A percentile compares a stretch with the other conserved stretches of the same genome.
Evolutionary conservation across 768 basidiomycete genomes (phyloP).

Genomic region (Leccinellum rugosiceps): DNA sequence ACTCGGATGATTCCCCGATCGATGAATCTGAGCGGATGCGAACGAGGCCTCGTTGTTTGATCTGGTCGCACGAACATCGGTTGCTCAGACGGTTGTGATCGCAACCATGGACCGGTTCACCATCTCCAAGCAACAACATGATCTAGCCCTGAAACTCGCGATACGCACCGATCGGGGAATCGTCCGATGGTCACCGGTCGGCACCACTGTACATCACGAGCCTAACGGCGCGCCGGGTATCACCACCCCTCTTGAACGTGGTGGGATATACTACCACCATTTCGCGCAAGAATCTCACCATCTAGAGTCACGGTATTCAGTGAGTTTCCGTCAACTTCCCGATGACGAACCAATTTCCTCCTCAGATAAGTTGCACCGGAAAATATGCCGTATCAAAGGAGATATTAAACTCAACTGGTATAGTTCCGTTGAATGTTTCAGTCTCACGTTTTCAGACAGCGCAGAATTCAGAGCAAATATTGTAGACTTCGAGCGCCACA

Average conservation of each 20-base stretch:
- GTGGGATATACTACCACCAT: constrained; percentile 29
- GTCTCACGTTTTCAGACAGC: constrained; percentile 21
- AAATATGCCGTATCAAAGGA: constrained; percentile 34
- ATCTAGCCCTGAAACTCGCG: not conserved
- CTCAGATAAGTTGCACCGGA: constrained; percentile 6
- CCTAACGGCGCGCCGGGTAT: constrained; percentile 31
- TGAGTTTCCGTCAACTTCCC: no score
- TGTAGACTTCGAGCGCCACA: constrained; percentile 17
- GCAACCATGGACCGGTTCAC: constrained; percentile 1
- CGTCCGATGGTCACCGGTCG: not conserved
- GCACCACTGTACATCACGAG: constrained; percentile 28
- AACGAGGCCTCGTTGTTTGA: not conserved
- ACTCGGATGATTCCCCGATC: constrained; percentile 1
- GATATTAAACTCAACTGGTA: constrained; percentile 43
- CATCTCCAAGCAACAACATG: not conserved
- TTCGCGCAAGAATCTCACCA: constrained; percentile 18
- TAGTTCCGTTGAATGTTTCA: constrained; percentile 9
- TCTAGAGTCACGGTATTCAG: not conserved
- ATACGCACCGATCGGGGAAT: not conserved
- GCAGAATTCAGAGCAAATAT: constrained; percentile 19
- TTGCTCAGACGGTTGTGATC: not conserved
- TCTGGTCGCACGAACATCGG: constrained; percentile 2
- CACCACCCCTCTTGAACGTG: constrained; percentile 20
- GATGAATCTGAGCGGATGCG: constrained; percentile 1
- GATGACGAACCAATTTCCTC: not conserved